These are phyloP conservation scores for Sugiyamaella boreocaroliniensis DNA, from an alignment of 805 yeast genomes.

Conservation along the genomic window DNA sequence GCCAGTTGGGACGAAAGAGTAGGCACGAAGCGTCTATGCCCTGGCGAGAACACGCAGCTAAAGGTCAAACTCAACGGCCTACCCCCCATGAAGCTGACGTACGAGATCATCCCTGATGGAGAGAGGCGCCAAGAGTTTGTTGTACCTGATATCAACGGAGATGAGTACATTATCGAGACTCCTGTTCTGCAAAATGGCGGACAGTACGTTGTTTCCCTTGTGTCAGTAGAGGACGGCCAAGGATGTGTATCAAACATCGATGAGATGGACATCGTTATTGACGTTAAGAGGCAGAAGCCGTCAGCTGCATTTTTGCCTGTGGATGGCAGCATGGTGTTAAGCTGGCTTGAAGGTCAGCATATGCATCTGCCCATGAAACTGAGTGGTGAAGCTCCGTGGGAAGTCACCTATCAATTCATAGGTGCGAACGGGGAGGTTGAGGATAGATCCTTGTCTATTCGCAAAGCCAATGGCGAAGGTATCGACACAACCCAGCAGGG, in stretches of 20 bases:
- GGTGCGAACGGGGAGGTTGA: slow-evolving; percentile 11
- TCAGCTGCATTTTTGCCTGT: slow-evolving; percentile 41
- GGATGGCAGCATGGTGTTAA: slow-evolving; percentile 30
- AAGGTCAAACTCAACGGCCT: slow-evolving; percentile 68
- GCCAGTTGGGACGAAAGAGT: slow-evolving; percentile 30
- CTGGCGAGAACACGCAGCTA: slow-evolving; percentile 41
- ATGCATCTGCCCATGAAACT: slow-evolving; percentile 54
- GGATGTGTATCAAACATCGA: slow-evolving; percentile 70
- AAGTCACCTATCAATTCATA: slow-evolving; percentile 24
- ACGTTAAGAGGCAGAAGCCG: slow-evolving; percentile 68
- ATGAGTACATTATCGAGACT: slow-evolving; percentile 41
- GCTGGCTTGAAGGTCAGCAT: slow-evolving; percentile 46
- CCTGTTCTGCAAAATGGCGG: slow-evolving; percentile 63
- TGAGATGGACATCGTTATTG: slow-evolving; percentile 56
- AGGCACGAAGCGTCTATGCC: slow-evolving; percentile 35
- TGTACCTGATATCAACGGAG: slow-evolving; percentile 36
- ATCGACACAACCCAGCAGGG: slow-evolving; percentile 43
- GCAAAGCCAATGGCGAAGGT: slow-evolving; percentile 21
- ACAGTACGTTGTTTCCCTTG: slow-evolving; percentile 55
- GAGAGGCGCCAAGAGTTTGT: slow-evolving; percentile 41
- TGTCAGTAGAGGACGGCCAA: slow-evolving; percentile 64
- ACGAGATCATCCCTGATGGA: slow-evolving; percentile 58
- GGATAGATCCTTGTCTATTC: slow-evolving; percentile 2
- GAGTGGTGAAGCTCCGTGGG: slow-evolving; percentile 52
- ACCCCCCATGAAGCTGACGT: slow-evolving; percentile 66